Base-by-base conservation (phyloP, 2,329 filamentous ascomycete genomes). In the Monilinia polystroma region DNA sequence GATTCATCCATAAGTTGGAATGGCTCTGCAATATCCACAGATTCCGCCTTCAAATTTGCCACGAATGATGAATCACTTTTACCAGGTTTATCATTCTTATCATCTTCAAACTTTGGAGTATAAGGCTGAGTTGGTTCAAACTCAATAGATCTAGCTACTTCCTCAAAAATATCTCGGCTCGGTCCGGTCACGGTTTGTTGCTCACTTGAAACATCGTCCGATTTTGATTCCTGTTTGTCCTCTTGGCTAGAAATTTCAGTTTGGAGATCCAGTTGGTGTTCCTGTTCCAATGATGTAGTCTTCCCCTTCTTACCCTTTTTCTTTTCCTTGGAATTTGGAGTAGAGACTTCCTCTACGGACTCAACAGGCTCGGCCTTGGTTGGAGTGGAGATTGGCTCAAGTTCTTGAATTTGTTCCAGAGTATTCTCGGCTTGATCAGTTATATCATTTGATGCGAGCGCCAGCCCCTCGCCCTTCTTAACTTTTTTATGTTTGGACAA, bases 401-500 rank as follows among this genome's bases (percentile, higher is more conserved):
- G n/a, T 41, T 58, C 63, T 63, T 23, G 49, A 20, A 23, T 62
- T 23, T n/a, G 64, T 41, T 29, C 66, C n/a, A 52, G 66, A 47
- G n/a, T 64, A n/a, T 55, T 47, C 55, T 66, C 64, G 56, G 55
- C 23, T 66, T 45, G 47, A 12, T 62, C 45, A 62, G 18, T 32
- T 20, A 23, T 45, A 32, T 62, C 64, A 60, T 69, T 57, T 23
- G 68, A 69, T 32, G 65, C 64, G 11, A 63, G 62, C n/a, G 68
- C 66, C 26, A 68, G n/a, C 11, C 49, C 54, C 57, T 71, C 72
- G 43, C 57, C 58, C 55, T 69, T 70, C 55, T 76, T 73, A 7
- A 73, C 74, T 68, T 81, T 80, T 59, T 79, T 79, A 72, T 76
- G 76, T 66, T 57, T 67, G 64, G 58, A 56, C 41, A 59, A 52